Percentiles rank a stretch among this genome's conserved stretches.
Evolutionary conservation across 2,329 filamentous ascomycete genomes (phyloP).

Genomic region (Didymella glomerata): DNA sequence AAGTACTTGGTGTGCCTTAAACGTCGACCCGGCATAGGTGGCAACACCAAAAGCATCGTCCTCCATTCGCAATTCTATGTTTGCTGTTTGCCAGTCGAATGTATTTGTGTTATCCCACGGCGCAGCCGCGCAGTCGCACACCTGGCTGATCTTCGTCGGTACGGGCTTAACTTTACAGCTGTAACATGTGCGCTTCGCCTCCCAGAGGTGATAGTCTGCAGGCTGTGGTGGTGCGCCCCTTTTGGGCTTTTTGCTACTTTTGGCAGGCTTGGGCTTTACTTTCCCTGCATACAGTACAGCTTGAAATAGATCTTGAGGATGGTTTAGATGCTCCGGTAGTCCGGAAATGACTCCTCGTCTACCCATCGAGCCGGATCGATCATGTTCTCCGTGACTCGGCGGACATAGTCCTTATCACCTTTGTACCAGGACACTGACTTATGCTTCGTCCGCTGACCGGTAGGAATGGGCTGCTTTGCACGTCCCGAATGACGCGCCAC

Average conservation of each 20-base stretch:
- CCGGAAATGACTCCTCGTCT: no score
- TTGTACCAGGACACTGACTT: not conserved
- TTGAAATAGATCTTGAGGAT: not conserved
- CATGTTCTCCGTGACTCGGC: not conserved
- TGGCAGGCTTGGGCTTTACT: not conserved
- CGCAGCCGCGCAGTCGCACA: constrained; percentile 1
- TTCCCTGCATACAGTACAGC: not conserved
- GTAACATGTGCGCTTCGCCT: no score
- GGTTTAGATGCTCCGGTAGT: no score
- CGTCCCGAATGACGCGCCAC: not conserved
- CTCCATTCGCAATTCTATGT: not conserved
- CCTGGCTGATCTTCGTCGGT: not conserved
- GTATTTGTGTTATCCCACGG: not conserved
- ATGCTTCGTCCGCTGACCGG: not conserved
- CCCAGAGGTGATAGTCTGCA: no score
- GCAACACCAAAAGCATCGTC: not conserved
- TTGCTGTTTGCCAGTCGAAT: not conserved
- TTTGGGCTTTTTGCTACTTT: not conserved
- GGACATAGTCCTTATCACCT: constrained; percentile 1
- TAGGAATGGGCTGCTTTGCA: not conserved
- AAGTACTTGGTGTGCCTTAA: not conserved
- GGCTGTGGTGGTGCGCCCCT: no score
- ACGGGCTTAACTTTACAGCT: no score
- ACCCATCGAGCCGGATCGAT: constrained; percentile 1
- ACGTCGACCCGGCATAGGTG: not conserved